A percentile compares a stretch with the other conserved stretches of the same genome.
phyloP scores from a whole-genome alignment of 2,329 filamentous ascomycete species.

The Venturia oleaginea region DNA sequence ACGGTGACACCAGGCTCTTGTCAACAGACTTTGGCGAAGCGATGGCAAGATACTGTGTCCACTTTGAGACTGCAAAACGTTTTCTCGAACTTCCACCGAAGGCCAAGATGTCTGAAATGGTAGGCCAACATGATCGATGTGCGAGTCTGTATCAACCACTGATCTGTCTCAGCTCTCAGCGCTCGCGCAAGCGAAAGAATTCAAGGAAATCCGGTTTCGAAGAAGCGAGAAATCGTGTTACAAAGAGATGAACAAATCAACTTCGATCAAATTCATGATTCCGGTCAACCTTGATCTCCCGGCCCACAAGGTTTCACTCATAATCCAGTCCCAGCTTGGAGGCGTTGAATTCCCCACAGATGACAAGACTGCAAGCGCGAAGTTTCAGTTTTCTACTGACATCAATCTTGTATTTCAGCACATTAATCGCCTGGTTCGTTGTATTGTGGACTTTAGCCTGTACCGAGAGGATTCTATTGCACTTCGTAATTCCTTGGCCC shows the following conservation, averaged over 20 bases:
- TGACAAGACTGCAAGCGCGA: slow-evolving; percentile 48
- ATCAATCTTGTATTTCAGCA: slow-evolving; percentile 57
- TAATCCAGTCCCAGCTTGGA: slow-evolving; percentile 69
- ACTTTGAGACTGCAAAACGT: slow-evolving; percentile 68
- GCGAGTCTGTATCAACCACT: not conserved
- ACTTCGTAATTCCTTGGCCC: slow-evolving; percentile 60
- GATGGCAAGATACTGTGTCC: slow-evolving; percentile 77
- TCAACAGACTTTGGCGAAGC: slow-evolving; percentile 66
- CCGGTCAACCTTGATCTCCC: slow-evolving; percentile 56
- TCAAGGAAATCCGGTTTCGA: slow-evolving; percentile 63
- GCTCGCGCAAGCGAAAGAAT: slow-evolving; percentile 61
- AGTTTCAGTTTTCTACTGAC: slow-evolving; percentile 50
- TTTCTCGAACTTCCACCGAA: slow-evolving; percentile 54
- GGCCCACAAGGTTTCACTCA: slow-evolving; percentile 66
- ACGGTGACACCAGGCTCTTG: slow-evolving; percentile 37
- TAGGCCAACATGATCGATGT: slow-evolving; percentile 34
- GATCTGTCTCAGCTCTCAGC: slow-evolving; percentile 49
- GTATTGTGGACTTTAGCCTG: slow-evolving; percentile 66
- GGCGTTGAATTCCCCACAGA: slow-evolving; percentile 45
- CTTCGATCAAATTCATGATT: slow-evolving; percentile 61
- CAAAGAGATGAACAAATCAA: slow-evolving; percentile 61
- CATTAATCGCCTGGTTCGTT: slow-evolving; percentile 60
- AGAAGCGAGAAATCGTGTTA: slow-evolving; percentile 59
- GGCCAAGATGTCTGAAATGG: slow-evolving; percentile 57
- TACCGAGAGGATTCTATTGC: slow-evolving; percentile 55